Base-by-base conservation (phyloP, 352 stramenopile species). In the Pythium angustatum region DNA sequence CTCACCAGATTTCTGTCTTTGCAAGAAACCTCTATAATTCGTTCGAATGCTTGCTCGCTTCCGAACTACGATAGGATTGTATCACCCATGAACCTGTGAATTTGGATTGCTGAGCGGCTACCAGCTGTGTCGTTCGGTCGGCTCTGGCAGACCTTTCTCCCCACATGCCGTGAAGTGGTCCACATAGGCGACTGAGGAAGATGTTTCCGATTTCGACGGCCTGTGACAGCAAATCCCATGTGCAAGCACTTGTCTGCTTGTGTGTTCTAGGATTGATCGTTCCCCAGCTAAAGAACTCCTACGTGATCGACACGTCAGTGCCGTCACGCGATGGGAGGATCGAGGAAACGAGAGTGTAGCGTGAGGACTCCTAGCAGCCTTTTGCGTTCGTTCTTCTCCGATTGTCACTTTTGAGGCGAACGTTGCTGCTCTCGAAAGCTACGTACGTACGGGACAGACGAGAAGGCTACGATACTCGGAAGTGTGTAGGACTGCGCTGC, bases 311-410 rank as follows among this genome's bases (percentile, higher is more conserved):
- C 17, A 53, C 47, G 47, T n/a, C n/a, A n/a, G n/a, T n/a, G n/a
- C n/a, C n/a, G n/a, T 53, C 47, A 53, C 47, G 38, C 8, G 47
- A 53, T 53, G 47, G 47, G 47, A 53, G 26, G 47, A 53, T 53
- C 27, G 2, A 24, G 27, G 19, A 15, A 17, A 8, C 21, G 14
- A 17, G 47, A 26, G 34, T 9, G 12, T 15, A 10, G 3, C 7
- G 34, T 41, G 34, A 11, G 34, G 34, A 41, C 34, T 41, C 34
- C 11, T 41, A 10, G 34, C 34, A 41, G 34, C 34, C 12, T 41
- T 15, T 41, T 41, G 34, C 34, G 34, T 41, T 41, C 34, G n/a
- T n/a, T n/a, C n/a, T n/a, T n/a, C n/a, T n/a, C n/a, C n/a, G n/a
- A n/a, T n/a, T n/a, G n/a, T n/a, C n/a, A n/a, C n/a, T n/a, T n/a